phyloP scores from a whole-genome alignment of 2,329 filamentous ascomycete genomes.

The Dactylellina sp. region DNA sequence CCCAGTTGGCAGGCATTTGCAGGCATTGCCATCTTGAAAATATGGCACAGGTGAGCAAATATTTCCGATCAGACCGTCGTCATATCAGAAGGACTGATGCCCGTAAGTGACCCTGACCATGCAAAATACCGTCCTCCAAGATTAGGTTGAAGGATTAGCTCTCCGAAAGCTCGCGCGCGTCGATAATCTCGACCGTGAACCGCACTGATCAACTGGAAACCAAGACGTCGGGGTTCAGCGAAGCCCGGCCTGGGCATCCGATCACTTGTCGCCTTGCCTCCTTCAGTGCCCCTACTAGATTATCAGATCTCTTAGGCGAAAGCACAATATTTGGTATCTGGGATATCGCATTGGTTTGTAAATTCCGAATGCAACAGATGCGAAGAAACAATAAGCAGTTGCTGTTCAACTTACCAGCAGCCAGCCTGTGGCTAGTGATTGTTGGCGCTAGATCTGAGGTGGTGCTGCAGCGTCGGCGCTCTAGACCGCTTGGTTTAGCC shows the following conservation, averaged over 20 bases:
- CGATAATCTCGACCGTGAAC: slow-evolving; percentile 11
- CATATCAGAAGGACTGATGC: slow-evolving; percentile 35
- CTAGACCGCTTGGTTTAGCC: slow-evolving; percentile 11
- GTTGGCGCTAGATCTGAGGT: too few species aligned
- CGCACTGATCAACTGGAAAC: slow-evolving; percentile 16
- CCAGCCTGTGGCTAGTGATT: too few species aligned
- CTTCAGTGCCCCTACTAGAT: slow-evolving; percentile 23
- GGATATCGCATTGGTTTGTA: too few species aligned
- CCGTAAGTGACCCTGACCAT: slow-evolving; percentile 28
- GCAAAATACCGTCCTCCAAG: not conserved
- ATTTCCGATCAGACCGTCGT: slow-evolving; percentile 43
- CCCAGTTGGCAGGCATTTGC: slow-evolving; percentile 9
- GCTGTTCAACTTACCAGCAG: too few species aligned
- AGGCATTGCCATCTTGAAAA: slow-evolving; percentile 1
- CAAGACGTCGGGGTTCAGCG: slow-evolving; percentile 22
- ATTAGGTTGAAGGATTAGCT: slow-evolving; percentile 34
- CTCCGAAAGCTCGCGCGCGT: slow-evolving; percentile 34
- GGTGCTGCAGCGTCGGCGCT: too few species aligned
- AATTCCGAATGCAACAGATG: too few species aligned
- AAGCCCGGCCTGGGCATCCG: slow-evolving; percentile 42
- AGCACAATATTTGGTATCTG: too few species aligned
- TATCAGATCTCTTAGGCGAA: slow-evolving; percentile 18
- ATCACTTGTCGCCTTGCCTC: slow-evolving; percentile 13
- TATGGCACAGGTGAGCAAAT: slow-evolving; percentile 43
- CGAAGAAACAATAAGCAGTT: too few species aligned